phyloP scores from a whole-genome alignment of 371 early-diverging fungal species.

The Fennellomyces sp. region DNA sequence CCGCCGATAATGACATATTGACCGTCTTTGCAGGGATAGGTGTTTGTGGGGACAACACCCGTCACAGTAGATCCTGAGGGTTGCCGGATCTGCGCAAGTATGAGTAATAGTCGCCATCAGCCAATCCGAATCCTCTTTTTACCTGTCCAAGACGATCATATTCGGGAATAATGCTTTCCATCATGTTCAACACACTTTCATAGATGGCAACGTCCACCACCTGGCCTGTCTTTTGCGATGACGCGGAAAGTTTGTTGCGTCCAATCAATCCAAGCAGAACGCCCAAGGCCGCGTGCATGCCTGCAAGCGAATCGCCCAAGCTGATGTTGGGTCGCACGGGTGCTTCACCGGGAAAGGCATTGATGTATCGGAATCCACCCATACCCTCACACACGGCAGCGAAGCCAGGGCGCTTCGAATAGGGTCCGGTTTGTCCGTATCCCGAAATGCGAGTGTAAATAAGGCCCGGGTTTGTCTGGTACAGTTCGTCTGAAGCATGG shows the following conservation, averaged over 20 bases:
- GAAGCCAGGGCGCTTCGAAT: conserved; percentile 54
- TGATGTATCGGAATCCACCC: conserved; percentile 58
- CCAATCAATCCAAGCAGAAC: conserved; percentile 43
- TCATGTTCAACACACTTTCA: conserved; percentile 59
- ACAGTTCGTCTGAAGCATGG: conserved; percentile 36
- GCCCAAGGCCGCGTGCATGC: conserved; percentile 58
- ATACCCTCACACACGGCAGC: conserved; percentile 65
- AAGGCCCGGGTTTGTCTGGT: conserved; percentile 41
- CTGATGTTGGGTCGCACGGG: conserved; percentile 61
- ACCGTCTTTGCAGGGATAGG: conserved; percentile 55
- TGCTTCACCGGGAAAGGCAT: conserved; percentile 49
- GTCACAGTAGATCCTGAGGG: conserved; percentile 61
- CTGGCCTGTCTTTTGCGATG: conserved; percentile 40
- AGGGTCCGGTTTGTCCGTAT: conserved; percentile 61
- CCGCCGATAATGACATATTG: conserved; percentile 62
- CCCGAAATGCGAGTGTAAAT: conserved; percentile 61
- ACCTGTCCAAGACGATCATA: conserved; percentile 54
- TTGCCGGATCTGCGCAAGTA: conserved; percentile 40
- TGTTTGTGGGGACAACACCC: conserved; percentile 62
- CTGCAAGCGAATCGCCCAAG: conserved; percentile 60
- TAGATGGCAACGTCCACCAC: conserved; percentile 63
- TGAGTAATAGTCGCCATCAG: background rate
- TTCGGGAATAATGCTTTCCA: conserved; percentile 59
- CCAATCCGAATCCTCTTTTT: background rate
- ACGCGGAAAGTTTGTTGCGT: conserved; percentile 30